Evolutionary conservation across 2,329 filamentous ascomycete genomes (phyloP), one percentile per base, ranked within the genome.

Genomic region (Fusarium piperis): DNA sequence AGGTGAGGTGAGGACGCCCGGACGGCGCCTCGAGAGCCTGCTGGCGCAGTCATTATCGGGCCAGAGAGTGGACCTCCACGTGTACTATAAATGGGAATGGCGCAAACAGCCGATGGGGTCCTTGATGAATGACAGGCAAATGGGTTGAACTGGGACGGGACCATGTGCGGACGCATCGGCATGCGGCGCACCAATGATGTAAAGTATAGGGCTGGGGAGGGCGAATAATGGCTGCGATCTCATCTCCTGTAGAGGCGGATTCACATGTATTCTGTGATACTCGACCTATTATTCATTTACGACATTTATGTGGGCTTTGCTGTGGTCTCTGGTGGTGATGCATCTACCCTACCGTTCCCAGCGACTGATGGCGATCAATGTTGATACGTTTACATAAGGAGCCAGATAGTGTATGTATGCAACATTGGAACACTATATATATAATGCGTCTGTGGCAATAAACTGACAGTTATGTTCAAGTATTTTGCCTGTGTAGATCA

Each of bases 81-180:
- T 78, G 76, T 78, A 78, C 73, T 72, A 76, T 77, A 78, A 71
- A 69, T 66, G 70, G 74, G 73, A 70, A 77, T 68, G 76, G 74
- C 74, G 69, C 68, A 71, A 66, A 70, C 60, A 64, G 72, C 72
- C 75, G 71, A 66, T 48, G 70, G 61, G 59, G 64, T 63, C 64
- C 61, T 65, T 69, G 72, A 73, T 72, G 70, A 74, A 68, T 70
- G 68, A 30, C 44, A 30, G 26, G 30, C 70, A 62, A 67, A 48
- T 67, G 72, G 70, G 60, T 64, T 64, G 72, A 57, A 62, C 51
- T 59, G 62, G 68, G 60, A 67, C 44, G 65, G 32, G 61, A 57
- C 30, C 51, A 73, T 62, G 70, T 59, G 68, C 66, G 68, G 64
- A 72, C 69, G 66, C 64, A 76, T 67, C 26, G 67, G 70, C 67